Base-by-base conservation (phyloP, 1,284 basidiomycete genomes). In the Austropuccinia psidii region DNA sequence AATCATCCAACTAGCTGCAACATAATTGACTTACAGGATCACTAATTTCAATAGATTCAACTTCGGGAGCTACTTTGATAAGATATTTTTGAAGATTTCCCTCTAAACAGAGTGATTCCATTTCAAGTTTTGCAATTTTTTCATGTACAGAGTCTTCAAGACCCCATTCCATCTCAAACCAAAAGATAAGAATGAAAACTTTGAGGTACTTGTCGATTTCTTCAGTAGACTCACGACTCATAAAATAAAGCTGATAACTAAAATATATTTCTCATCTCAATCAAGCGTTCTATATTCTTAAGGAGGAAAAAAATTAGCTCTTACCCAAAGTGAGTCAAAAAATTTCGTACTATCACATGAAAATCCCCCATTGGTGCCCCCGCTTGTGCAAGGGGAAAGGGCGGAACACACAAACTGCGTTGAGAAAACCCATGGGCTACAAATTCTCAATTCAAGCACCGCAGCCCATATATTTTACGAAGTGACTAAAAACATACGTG, bases 221-320 rank as follows among this genome's bases (percentile, higher is more conserved):
- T 19, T 31, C 54, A 17, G 33, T 41, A 4, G 54, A 29, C 45
- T 47, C 39, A 43, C 60, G 27, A 33, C 33, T 43, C 67, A 69
- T 69, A 19, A 69, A 49, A 31, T 69, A 69, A 33, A 69, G 52
- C 31, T 69, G 67, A 60, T 69, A 69, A 8, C 67, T 69, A 50
- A 17, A 39, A 39, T 21, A 17, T 54, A 24, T 24, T 39, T 17
- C 24, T 47, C 21, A 52, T 21, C 17, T 24, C 29, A 49, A 31
- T 45, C 45, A 47, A 9, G 4, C 13, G n/a, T n/a, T 5, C 19
- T 21, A 0, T 35, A 52, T 13, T 19, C 13, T 19, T 52, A 5
- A n/a, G 33, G 19, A 45, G 4, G 29, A 31, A 9, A 21, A 17
- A 21, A 19, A 68, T 19, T 15, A 21, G 29, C 9, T 47, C 52